phyloP scores from a whole-genome alignment of 1,284 basidiomycete genomes.

The Bondarzewia mesenterica region DNA sequence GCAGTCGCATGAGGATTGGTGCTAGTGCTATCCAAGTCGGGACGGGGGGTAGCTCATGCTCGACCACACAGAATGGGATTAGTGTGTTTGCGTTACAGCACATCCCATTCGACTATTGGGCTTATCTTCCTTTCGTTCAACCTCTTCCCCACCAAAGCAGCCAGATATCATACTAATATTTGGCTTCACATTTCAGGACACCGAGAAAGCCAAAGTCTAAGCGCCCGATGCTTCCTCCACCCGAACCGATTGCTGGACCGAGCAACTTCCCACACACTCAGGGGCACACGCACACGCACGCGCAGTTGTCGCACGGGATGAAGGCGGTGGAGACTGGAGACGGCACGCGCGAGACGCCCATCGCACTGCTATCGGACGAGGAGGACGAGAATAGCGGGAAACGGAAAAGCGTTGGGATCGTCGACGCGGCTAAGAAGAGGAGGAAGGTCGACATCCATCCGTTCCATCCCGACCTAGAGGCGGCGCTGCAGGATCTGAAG shows the following conservation, averaged over 20 bases:
- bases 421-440: constrained; percentile 41
- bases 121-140: too few relatives aligned
- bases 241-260: constrained; percentile 22
- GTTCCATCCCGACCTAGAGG: constrained; percentile 65
- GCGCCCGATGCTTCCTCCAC: constrained; percentile 22
- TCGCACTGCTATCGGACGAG: constrained; percentile 32
- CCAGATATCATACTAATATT: neutral
- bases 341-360: constrained; percentile 49
- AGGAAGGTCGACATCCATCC: constrained; percentile 54
- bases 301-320: constrained; percentile 6
- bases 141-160: too few relatives aligned
- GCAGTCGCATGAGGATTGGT: too few relatives aligned
- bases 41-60: neutral
- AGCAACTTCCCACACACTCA: constrained; percentile 17
- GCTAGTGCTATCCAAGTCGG: neutral
- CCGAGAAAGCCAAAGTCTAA: constrained; percentile 66
- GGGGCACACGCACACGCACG: constrained; percentile 10
- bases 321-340: constrained; percentile 16
- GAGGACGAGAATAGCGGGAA: constrained; percentile 14
- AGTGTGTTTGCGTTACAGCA: too few relatives aligned
- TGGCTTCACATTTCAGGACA: constrained; percentile 17
- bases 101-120: too few relatives aligned
- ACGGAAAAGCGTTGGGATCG: constrained; percentile 18
- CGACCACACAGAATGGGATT: too few relatives aligned
- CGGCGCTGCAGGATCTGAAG: constrained; percentile 55